phyloP scores from a whole-genome alignment of 345 rosid genomes.

The Camelina sativa region DNA sequence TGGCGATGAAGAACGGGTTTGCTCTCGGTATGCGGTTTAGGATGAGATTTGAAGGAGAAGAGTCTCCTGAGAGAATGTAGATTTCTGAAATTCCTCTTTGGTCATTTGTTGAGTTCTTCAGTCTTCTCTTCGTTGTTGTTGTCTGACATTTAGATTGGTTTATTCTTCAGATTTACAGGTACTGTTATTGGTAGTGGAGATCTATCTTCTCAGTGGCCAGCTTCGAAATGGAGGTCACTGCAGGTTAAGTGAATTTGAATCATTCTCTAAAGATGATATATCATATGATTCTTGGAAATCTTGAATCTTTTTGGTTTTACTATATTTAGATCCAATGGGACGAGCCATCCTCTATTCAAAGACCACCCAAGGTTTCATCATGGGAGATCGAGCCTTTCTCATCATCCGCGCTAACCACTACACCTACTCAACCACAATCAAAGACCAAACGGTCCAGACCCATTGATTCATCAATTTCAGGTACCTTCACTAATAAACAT shows the following conservation, averaged over 20 bases:
- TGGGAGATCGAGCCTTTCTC: slow-evolving; percentile 80
- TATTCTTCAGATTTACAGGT: slow-evolving; percentile 63
- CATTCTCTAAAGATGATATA: slow-evolving; percentile 8
- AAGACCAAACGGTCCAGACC: slow-evolving; percentile 71
- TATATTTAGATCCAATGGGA: slow-evolving; percentile 73
- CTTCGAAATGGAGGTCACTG: slow-evolving; percentile 74
- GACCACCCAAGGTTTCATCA: slow-evolving; percentile 81
- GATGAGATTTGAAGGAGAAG: slow-evolving; percentile 88
- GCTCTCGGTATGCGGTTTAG: slow-evolving; percentile 70
- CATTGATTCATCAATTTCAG: slow-evolving; percentile 50
- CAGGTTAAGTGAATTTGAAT: slow-evolving; percentile 53
- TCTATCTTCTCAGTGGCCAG: slow-evolving; percentile 65
- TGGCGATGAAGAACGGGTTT: slow-evolving; percentile 52
- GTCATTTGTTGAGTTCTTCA: neutral
- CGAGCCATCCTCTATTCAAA: slow-evolving; percentile 66
- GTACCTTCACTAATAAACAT: slow-evolving; percentile 34
- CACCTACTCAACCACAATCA: slow-evolving; percentile 50
- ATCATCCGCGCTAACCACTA: slow-evolving; percentile 44
- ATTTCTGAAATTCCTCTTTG: slow-evolving; percentile 1
- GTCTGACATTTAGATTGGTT: neutral
- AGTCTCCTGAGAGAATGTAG: slow-evolving; percentile 72
- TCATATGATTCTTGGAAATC: slow-evolving; percentile 1
- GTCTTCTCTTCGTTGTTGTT: slow-evolving; percentile 16
- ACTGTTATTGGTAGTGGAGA: slow-evolving; percentile 72
- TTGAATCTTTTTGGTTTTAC: slow-evolving; percentile 5